Evolutionary conservation across 1,284 basidiomycete species (phyloP).

Genomic region (Cryptococcus amylolentus): DNA sequence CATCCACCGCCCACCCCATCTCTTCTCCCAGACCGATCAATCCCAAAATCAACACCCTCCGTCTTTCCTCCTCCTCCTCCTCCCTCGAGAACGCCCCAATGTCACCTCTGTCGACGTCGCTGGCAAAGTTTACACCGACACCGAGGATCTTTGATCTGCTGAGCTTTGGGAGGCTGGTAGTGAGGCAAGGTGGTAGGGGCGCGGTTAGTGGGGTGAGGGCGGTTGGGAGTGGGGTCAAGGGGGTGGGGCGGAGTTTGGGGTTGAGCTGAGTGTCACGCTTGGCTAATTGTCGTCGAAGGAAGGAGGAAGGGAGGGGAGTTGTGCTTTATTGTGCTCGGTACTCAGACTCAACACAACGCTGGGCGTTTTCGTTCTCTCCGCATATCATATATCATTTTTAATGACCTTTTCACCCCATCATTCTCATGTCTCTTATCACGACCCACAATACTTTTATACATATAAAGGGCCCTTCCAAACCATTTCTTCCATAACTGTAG

Average conservation of each 20-base stretch:
- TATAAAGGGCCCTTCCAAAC: no score
- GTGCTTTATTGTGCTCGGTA: no score
- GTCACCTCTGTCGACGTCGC: conserved; percentile 31
- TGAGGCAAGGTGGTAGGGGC: conserved; percentile 28
- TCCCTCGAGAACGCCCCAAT: conserved; percentile 20
- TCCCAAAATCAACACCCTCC: conserved; percentile 8
- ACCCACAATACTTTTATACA: no score
- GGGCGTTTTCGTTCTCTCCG: no score
- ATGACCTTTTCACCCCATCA: no score
- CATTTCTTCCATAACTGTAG: no score
- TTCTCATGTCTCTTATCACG: no score
- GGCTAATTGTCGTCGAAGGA: no score
- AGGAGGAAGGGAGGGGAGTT: no score
- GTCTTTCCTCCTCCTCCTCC: conserved; percentile 10
- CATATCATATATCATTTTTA: no score
- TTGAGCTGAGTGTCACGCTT: no score
- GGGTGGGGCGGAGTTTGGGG: conserved; percentile 4
- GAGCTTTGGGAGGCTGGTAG: conserved; percentile 36
- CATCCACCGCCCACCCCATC: conserved; percentile 1
- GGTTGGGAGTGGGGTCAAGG: conserved; percentile 12
- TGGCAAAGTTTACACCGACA: conserved; percentile 43
- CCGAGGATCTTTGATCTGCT: conserved; percentile 42
- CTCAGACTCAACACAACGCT: no score
- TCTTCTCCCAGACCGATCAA: neutral
- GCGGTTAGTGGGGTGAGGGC: conserved; percentile 15